A percentile compares a stretch with the other conserved stretches of the same genome.
phyloP scores from a whole-genome alignment of 352 stramenopile genomes.

The Globisporangium yorkense region DNA sequence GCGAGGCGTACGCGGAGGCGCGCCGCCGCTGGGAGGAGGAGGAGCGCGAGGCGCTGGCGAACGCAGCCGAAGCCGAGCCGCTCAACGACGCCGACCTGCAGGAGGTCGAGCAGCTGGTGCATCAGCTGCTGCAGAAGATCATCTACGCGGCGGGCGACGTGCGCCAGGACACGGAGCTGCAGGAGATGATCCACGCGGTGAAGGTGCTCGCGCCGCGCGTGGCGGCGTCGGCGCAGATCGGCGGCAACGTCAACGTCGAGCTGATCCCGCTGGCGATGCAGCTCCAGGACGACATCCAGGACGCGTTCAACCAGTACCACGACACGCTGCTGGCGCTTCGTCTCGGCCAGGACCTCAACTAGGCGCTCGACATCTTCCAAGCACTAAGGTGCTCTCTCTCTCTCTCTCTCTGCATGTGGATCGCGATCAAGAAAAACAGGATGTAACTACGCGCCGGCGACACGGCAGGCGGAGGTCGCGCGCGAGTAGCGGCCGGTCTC shows the following conservation, averaged over 20 bases:
- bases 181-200: constrained; percentile 89
- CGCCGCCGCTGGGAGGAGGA: constrained; percentile 87
- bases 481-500: no score
- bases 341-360: constrained; percentile 80
- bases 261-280: constrained; percentile 86
- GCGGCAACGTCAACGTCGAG: constrained; percentile 84
- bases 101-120: constrained; percentile 86
- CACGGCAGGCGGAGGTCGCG: neutral
- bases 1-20: constrained; percentile 83
- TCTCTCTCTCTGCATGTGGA: neutral
- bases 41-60: constrained; percentile 80
- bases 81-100: constrained; percentile 85
- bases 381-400: no score
- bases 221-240: constrained; percentile 78
- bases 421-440: neutral
- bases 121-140: constrained; percentile 86
- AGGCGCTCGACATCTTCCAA: neutral
- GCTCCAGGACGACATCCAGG: constrained; percentile 87
- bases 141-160: constrained; percentile 85
- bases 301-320: constrained; percentile 90
- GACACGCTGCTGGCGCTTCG: constrained; percentile 82
- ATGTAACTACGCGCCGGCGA: neutral
- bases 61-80: constrained; percentile 77
- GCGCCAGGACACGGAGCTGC: constrained; percentile 81
- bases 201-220: constrained; percentile 85